These are phyloP conservation scores for Colletotrichum lupini DNA, from an alignment of 2,329 filamentous ascomycete genomes.

Conservation along the genomic window DNA sequence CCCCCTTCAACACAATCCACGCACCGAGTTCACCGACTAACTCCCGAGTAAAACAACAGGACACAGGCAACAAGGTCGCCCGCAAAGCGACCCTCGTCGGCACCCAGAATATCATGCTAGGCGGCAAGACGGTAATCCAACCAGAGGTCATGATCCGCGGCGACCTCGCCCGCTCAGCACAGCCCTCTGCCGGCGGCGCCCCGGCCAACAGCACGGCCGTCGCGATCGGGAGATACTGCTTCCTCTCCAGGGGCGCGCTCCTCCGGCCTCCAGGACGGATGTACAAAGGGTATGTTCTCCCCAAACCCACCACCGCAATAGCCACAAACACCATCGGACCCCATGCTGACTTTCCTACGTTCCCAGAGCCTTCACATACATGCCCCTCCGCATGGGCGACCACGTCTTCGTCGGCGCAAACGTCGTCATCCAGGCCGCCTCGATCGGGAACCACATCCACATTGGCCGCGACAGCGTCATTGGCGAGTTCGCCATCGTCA, in stretches of 20 bases:
- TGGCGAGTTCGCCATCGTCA: conserved; percentile 89
- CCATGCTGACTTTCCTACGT: not conserved
- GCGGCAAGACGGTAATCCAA: conserved; percentile 95
- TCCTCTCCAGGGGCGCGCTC: conserved; percentile 81
- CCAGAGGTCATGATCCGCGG: conserved; percentile 94
- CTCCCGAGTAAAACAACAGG: conserved; percentile 63
- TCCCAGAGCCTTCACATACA: conserved; percentile 74
- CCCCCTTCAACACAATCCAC: too few species aligned
- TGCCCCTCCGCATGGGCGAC: conserved; percentile 91
- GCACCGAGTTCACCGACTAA: not conserved
- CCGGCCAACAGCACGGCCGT: conserved; percentile 74
- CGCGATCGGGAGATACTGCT: conserved; percentile 90
- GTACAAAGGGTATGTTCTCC: conserved; percentile 71
- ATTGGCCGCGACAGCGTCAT: conserved; percentile 83
- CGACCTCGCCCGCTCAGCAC: conserved; percentile 76
- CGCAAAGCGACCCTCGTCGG: conserved; percentile 91
- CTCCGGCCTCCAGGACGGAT: conserved; percentile 86
- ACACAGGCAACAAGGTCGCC: conserved; percentile 98
- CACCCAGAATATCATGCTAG: conserved; percentile 97
- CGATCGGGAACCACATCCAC: conserved; percentile 86
- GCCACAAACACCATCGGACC: too few species aligned
- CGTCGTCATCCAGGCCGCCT: conserved; percentile 83
- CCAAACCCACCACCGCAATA: too few species aligned
- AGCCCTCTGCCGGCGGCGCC: conserved; percentile 54
- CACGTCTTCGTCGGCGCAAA: conserved; percentile 88